Evolutionary conservation across 2,329 filamentous ascomycete genomes (phyloP).

Genomic region (Cylindrodendrum hubeiense): DNA sequence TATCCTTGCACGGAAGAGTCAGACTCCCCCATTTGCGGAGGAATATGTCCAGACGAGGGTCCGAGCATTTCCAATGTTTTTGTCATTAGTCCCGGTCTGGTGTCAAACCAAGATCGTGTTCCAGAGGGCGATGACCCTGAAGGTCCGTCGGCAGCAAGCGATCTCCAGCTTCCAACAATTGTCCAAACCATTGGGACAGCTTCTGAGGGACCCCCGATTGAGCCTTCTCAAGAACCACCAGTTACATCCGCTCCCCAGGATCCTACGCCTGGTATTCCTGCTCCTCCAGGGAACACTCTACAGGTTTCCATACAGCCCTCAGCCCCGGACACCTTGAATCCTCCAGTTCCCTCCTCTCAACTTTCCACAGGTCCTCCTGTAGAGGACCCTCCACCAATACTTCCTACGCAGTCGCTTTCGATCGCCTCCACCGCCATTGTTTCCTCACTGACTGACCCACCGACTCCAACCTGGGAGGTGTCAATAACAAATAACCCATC

Average conservation of each 20-base stretch:
- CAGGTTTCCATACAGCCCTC: background rate
- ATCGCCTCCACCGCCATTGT: background rate
- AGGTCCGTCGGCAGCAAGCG: background rate
- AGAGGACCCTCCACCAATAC: background rate
- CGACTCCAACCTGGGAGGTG: background rate
- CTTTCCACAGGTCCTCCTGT: background rate
- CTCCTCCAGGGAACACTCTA: background rate
- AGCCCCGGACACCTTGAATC: background rate
- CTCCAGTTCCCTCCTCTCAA: background rate
- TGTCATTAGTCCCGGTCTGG: constrained; percentile 29
- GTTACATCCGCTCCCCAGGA: background rate
- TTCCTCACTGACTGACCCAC: background rate
- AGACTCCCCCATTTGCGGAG: constrained; percentile 50
- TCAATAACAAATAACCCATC: background rate
- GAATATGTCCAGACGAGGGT: constrained; percentile 43
- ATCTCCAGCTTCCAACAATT: background rate
- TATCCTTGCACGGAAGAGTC: constrained; percentile 46
- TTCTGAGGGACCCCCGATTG: constrained; percentile 16
- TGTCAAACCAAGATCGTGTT: constrained; percentile 23
- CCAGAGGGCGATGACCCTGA: constrained; percentile 20
- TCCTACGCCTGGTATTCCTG: constrained; percentile 3
- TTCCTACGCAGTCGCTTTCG: background rate
- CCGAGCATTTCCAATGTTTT: constrained; percentile 50
- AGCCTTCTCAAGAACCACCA: constrained; percentile 4
- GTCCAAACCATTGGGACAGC: constrained; percentile 10